Base-by-base conservation (phyloP, 441 rosid genomes). In the Macaranga tanarius region DNA sequence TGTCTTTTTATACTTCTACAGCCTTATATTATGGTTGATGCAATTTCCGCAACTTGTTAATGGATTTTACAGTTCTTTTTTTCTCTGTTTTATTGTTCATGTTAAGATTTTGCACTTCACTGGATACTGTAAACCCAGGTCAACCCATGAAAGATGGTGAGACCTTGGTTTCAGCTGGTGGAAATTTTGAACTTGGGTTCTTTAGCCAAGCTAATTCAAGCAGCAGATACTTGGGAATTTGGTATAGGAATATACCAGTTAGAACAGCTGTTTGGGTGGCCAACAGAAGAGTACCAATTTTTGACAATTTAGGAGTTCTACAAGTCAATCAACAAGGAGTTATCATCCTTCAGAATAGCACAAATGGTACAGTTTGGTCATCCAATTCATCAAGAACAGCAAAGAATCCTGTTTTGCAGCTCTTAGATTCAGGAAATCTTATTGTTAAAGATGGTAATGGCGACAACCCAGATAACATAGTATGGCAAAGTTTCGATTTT, bases 201-300 rank as follows among this genome's bases (percentile, higher is more conserved):
- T 73, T 73, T 57, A 45, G 34, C 54, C 71, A 25, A 45, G 57
- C 40, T 28, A 9, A 61, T 54, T 75, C 86, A 0, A 63, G 12
- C 25, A 76, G 61, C 9, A 77, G 76, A 61, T 87, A 82, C 67
- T 60, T 85, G 34, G 89, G 91, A 69, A 77, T 85, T 52, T 85
- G 87, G 90, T 85, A 79, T 78, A 83, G 79, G 72, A 73, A 26
- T 16, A 68, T 77, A 22, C 22, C 84, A 38, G 0, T 3, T 10
- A 42, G 58, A 34, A 25, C 87, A 47, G 76, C 85, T 75, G 80
- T 72, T 3, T 81, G 80, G 84, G 76, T 81, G 0, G 84, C 80
- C 45, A 71, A 76, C 62, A 64, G 81, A 59, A 77, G 79, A 26
- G 20, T 15, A 40, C 81, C 83, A 0, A 0, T 79, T 7, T 57